A percentile compares a stretch with the other conserved stretches of the same genome.
Evolutionary conservation across 202 grass and related monocot genomes (phyloP).

Genomic region (Zizania palustris): DNA sequence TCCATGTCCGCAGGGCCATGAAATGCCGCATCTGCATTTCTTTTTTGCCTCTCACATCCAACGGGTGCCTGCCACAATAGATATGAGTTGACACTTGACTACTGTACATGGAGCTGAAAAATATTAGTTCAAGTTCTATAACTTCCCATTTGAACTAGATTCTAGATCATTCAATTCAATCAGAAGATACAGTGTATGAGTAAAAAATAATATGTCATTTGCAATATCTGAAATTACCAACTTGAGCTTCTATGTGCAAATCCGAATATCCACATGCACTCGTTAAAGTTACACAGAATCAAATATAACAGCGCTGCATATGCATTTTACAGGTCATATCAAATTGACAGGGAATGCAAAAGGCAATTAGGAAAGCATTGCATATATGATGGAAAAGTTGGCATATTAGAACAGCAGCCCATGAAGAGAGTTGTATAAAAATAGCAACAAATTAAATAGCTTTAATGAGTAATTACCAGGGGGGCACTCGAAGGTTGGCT

Average conservation of each 20-base stretch:
- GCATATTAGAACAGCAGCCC: neutral
- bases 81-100: conserved; percentile 8
- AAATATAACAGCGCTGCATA: too few relatives aligned
- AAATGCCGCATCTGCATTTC: conserved; percentile 42
- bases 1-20: conserved; percentile 51
- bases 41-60: conserved; percentile 61
- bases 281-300: too few relatives aligned
- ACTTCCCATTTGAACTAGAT: neutral
- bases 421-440: neutral
- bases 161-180: conserved; percentile 5
- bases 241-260: too few relatives aligned
- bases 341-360: neutral
- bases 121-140: neutral
- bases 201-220: too few relatives aligned
- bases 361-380: neutral
- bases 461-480: conserved; percentile 42
- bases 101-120: neutral
- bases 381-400: neutral
- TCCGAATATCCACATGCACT: too few relatives aligned
- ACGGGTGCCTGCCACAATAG: conserved; percentile 45
- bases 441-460: conserved; percentile 8
- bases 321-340: neutral
- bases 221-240: too few relatives aligned
- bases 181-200: neutral
- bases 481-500: conserved; percentile 43